These are phyloP conservation scores for Kwoniella pini DNA, from an alignment of 768 basidiomycete species.

Conservation along the genomic window DNA sequence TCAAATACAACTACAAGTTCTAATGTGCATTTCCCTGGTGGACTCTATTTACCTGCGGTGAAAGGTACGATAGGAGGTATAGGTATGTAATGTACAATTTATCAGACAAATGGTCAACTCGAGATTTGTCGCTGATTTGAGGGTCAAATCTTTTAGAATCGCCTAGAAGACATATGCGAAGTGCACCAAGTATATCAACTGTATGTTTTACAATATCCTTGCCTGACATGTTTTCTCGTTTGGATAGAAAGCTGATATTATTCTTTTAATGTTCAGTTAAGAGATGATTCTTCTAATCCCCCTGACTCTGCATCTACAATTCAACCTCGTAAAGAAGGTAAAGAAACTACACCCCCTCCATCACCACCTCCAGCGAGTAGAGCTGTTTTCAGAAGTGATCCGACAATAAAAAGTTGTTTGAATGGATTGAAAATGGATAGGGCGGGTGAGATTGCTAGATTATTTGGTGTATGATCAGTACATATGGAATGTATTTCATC, in stretches of 20 bases:
- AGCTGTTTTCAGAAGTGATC: conserved; percentile 19
- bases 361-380: not conserved
- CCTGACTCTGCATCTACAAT: not conserved
- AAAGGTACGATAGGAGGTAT: conserved; percentile 45
- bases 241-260: no score
- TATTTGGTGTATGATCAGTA: conserved; percentile 9
- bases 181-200: conserved; percentile 11
- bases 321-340: not conserved
- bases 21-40: conserved; percentile 11
- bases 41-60: conserved; percentile 32
- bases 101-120: not conserved
- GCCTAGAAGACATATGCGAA: conserved; percentile 12
- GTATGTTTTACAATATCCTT: conserved; percentile 7
- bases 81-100: conserved; percentile 23
- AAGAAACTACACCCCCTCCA: not conserved
- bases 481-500: no score
- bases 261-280: no score
- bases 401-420: conserved; percentile 20
- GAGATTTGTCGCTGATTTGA: not conserved
- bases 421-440: conserved; percentile 16
- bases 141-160: conserved; percentile 12
- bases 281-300: not conserved
- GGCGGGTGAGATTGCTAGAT: conserved; percentile 16
- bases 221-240: no score
- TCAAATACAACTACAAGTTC: not conserved